A percentile compares a stretch with the other conserved stretches of the same genome.
phyloP scores from a whole-genome alignment of 768 basidiomycete genomes.

The Clavulina sp. region DNA sequence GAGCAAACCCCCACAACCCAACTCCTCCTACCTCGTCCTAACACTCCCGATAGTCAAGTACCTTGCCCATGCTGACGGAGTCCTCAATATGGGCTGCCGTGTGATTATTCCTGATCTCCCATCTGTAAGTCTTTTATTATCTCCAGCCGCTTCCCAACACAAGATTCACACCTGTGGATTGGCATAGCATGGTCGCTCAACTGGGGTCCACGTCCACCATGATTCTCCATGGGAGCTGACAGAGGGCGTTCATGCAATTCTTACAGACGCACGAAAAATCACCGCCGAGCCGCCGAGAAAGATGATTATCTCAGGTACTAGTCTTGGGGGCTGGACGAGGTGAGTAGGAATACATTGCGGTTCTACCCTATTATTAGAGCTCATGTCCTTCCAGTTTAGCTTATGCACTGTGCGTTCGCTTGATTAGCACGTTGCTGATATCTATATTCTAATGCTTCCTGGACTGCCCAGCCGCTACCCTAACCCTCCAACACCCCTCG shows the following conservation, averaged over 20 bases:
- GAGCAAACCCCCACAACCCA: neutral
- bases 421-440: neutral
- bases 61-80: conserved; percentile 17
- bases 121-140: conserved; percentile 15
- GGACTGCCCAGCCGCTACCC: neutral
- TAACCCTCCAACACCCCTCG: conserved; percentile 12
- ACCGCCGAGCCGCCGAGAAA: conserved; percentile 16
- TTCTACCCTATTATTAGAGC: neutral
- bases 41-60: conserved; percentile 14
- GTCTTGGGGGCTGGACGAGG: conserved; percentile 21
- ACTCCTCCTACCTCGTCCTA: conserved; percentile 15
- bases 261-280: conserved; percentile 14
- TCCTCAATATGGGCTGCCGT: conserved; percentile 21
- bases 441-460: neutral
- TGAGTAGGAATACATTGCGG: conserved; percentile 11
- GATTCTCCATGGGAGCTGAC: conserved; percentile 16
- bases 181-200: conserved; percentile 11
- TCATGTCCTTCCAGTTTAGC: neutral
- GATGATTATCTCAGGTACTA: conserved; percentile 21
- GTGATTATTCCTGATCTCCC: conserved; percentile 23
- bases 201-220: conserved; percentile 19
- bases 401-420: neutral
- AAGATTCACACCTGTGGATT: neutral
- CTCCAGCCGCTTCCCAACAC: neutral
- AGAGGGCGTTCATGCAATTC: conserved; percentile 18